Evolutionary conservation across 768 basidiomycete species (phyloP).

Genomic region (Pisolithus marmoratus): DNA sequence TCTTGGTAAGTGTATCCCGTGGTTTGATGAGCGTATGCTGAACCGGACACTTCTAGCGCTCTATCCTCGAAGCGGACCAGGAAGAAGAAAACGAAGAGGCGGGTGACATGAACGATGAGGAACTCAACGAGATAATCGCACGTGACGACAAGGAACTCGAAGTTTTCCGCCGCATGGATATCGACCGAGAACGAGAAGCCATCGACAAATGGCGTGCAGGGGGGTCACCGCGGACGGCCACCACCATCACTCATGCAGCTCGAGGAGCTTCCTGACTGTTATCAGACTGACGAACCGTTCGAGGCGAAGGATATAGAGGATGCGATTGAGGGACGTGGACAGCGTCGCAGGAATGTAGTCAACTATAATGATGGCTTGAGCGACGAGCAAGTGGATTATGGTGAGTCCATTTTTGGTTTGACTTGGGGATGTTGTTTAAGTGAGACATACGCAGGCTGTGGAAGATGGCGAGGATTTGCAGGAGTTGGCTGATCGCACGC

Average conservation of each 20-base stretch:
- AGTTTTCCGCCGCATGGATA: constrained; percentile 80
- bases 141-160: constrained; percentile 73
- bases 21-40: neutral
- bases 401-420: neutral
- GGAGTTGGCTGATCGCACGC: constrained; percentile 60
- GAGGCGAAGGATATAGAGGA: constrained; percentile 54
- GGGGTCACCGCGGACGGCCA: constrained; percentile 72
- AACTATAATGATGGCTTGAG: constrained; percentile 91
- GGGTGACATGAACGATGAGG: constrained; percentile 90
- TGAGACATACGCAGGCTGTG: constrained; percentile 35
- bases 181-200: constrained; percentile 66
- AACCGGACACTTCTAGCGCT: constrained; percentile 49
- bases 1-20: constrained; percentile 56
- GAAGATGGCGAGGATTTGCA: constrained; percentile 80
- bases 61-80: constrained; percentile 84
- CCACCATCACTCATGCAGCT: constrained; percentile 75
- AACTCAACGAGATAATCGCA: constrained; percentile 89
- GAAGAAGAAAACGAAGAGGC: constrained; percentile 88
- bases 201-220: constrained; percentile 61
- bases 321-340: constrained; percentile 71
- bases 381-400: constrained; percentile 91
- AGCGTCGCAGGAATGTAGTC: constrained; percentile 76
- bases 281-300: constrained; percentile 80
- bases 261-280: constrained; percentile 90
- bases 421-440: neutral